Percentiles rank a stretch among this genome's conserved stretches.
Conservation (phyloP, 371 early-diverging fungal species). For the Mortierella sp. region DNA sequence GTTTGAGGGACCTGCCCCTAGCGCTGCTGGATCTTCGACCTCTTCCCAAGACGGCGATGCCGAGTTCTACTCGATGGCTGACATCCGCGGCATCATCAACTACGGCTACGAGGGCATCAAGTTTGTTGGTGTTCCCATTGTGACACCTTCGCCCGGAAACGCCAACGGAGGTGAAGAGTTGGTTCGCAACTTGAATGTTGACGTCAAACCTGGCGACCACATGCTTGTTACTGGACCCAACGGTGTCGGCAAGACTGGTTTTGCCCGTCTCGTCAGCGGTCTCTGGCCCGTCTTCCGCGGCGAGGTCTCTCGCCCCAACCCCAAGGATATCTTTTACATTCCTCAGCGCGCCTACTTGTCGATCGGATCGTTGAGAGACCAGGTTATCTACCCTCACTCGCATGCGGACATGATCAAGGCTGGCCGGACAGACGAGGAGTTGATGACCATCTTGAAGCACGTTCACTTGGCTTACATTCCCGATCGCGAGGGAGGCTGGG, state of each 20-base stretch:
- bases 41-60: slow-evolving; percentile 21
- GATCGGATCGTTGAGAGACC: slow-evolving; percentile 88
- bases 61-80: slow-evolving; percentile 61
- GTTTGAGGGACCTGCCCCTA: slow-evolving; percentile 54
- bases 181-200: slow-evolving; percentile 69
- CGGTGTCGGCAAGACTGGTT: slow-evolving; percentile 86
- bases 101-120: slow-evolving; percentile 66
- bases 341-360: slow-evolving; percentile 93
- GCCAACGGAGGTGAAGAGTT: slow-evolving; percentile 75
- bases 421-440: slow-evolving; percentile 84
- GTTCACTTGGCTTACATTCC: slow-evolving; percentile 84
- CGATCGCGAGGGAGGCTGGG: slow-evolving; percentile 91
- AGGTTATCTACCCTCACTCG: slow-evolving; percentile 93
- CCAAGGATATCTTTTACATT: slow-evolving; percentile 85
- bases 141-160: slow-evolving; percentile 75
- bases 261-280: slow-evolving; percentile 85
- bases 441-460: slow-evolving; percentile 76
- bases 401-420: slow-evolving; percentile 78
- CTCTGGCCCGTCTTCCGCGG: slow-evolving; percentile 93
- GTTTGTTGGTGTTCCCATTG: slow-evolving; percentile 78
- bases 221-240: slow-evolving; percentile 85
- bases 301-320: slow-evolving; percentile 72
- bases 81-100: slow-evolving; percentile 66
- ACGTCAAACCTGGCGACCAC: slow-evolving; percentile 77
- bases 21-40: slow-evolving; percentile 12